These are phyloP conservation scores for Leptographium lundbergii DNA, from an alignment of 2,329 filamentous ascomycete species.

Conservation along the genomic window DNA sequence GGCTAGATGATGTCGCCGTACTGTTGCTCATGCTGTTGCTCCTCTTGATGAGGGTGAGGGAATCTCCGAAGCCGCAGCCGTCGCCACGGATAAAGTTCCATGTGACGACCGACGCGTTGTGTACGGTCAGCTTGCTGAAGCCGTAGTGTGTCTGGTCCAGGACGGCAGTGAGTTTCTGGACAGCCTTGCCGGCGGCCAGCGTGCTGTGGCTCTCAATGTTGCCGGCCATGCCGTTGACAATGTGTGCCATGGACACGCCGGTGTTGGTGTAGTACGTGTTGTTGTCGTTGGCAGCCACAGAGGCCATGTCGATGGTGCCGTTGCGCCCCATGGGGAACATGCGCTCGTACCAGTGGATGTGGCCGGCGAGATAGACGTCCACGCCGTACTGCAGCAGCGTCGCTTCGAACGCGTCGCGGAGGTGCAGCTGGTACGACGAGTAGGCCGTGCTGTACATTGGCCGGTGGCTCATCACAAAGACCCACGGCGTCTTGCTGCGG, in stretches of 20 bases:
- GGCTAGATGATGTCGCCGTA: background rate
- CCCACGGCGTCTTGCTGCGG: slow-evolving; percentile 14
- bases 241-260: slow-evolving; percentile 32
- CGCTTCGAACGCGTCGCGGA: slow-evolving; percentile 32
- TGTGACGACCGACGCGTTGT: slow-evolving; percentile 17
- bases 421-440: slow-evolving; percentile 28
- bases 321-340: slow-evolving; percentile 10
- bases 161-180: slow-evolving; percentile 28
- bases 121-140: slow-evolving; percentile 24
- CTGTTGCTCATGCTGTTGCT: background rate
- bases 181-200: slow-evolving; percentile 17
- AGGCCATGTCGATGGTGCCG: slow-evolving; percentile 9
- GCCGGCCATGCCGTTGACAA: slow-evolving; percentile 11
- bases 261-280: slow-evolving; percentile 19
- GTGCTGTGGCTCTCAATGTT: slow-evolving; percentile 15
- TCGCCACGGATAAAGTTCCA: slow-evolving; percentile 27
- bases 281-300: slow-evolving; percentile 6
- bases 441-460: slow-evolving; percentile 14
- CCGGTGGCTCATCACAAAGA: slow-evolving; percentile 13
- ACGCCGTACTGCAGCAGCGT: slow-evolving; percentile 30
- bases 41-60: slow-evolving; percentile 16
- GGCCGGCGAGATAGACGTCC: slow-evolving; percentile 29
- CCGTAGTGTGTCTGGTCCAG: slow-evolving; percentile 28
- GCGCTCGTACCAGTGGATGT: slow-evolving; percentile 15
- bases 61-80: slow-evolving; percentile 24